Evolutionary conservation across 2,329 filamentous ascomycete species (phyloP), one percentile per base, ranked within the genome.

Genomic region (Calonectria leucothoes): DNA sequence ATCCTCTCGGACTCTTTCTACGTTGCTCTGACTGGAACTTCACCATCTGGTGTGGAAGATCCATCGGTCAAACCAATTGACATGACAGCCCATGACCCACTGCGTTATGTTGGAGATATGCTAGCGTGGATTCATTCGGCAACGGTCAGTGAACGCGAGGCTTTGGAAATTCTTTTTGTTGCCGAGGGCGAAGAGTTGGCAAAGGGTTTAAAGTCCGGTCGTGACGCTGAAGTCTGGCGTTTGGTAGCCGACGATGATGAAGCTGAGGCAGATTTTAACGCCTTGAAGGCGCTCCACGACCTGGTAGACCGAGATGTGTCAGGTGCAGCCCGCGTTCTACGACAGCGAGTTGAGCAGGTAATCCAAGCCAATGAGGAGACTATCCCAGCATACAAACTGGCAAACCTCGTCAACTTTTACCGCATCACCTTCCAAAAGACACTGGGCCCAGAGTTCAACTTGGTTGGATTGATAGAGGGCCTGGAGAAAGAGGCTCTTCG

Each of bases 71-170:
- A 98, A 82, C 96, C 97, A 0, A 99, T 99, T 76, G 96, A 99
- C 82, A 91, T 98, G 79, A 94, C 93, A 14, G 96, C 97, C 0
- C 96, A 98, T 82, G 97, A 99, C 81, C 93, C 95, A 1, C 86
- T 98, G 31, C 92, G 97, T 25, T 98, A 98, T 83, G 92, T 97
- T 3, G 95, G 97, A 67, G 97, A 99, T 82, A 99, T 99, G 96
- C 89, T 99, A 17, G 97, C 97, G 6, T 99, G 97, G 97, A 92
- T 94, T 7, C 97, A 99, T 83, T 98, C 97, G 0, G 94, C 96
- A 3, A 93, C 96, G 0, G 97, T 99, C 1, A 97, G 96, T 37
- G 97, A 99, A 84, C 91, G 94, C 66, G 97, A 99, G 84, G 95
- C 96, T 0, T 88, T 99, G 7, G 96, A 98, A 83, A 92, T 95